Evolutionary conservation across 2,329 filamentous ascomycete species (phyloP), one percentile per base, ranked within the genome.

Genomic region (Laburnicola sp.): DNA sequence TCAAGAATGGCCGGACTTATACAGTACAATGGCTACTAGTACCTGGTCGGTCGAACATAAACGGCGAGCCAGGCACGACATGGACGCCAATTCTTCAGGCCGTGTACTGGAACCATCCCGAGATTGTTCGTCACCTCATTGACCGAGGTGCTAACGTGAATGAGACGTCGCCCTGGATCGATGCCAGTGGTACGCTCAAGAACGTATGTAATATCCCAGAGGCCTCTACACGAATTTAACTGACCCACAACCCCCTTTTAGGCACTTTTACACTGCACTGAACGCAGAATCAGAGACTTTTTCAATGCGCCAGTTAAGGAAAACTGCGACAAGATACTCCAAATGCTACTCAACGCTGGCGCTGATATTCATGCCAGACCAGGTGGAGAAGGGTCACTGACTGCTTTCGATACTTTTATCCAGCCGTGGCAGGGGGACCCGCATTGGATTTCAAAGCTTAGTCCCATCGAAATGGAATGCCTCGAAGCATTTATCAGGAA

Each of bases 41-140:
- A 9, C 53, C 60, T 1, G 58, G 53, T 11, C 57, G 61, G 11
- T 65, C 63, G 8, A 54, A 62, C n/a, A 55, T 66, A 3, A 63
- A 71, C 31, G 69, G 68, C 1, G 28, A 64, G 9, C 54, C 63
- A 0, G 65, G 53, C 2, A 59, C 53, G 0, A 47, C 55, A 2
- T 72, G 66, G 65, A 66, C 54, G 22, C 70, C 69, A 4, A 46
- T 72, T 10, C 48, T 63, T 3, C 67, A 72, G 48, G 67, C 68
- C 3, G 63, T 63, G 0, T 67, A 65, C 43, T 70, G 67, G 66
- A 64, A 65, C 28, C 55, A 60, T 0, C 64, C 69, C 1, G 58
- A 69, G 2, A 45, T 70, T 22, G 67, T 72, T 7, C 59, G 62
- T 6, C 50, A 69, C 1, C 55, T 72, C 4, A 50, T 72, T 4